Percentiles rank a stretch among this genome's conserved stretches.
Conservation (phyloP, 305 asterid species). For the Fraxinus xanthoxyloides region DNA sequence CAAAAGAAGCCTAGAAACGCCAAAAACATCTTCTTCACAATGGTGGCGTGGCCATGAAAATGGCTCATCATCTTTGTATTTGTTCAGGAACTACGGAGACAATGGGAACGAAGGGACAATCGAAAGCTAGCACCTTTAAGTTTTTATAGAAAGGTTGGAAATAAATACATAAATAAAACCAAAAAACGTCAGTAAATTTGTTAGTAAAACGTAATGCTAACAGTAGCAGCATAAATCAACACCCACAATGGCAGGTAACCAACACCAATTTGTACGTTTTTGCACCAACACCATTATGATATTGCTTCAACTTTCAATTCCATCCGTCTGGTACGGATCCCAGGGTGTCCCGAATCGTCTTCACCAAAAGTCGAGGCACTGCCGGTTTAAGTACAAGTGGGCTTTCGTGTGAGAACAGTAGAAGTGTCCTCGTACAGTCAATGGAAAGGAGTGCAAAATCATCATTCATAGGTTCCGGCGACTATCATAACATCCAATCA, state of each 20-base stretch:
- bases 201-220: not conserved
- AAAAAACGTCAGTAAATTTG: not conserved
- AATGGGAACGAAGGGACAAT: constrained; percentile 36
- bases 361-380: not conserved
- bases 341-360: not conserved
- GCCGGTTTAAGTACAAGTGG: not conserved
- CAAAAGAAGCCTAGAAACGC: constrained; percentile 18
- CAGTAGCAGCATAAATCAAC: not conserved
- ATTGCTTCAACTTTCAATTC: no score
- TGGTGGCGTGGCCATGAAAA: constrained; percentile 7
- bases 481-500: no score
- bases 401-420: not conserved
- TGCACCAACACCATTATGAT: not conserved
- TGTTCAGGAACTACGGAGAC: constrained; percentile 21
- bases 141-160: constrained; percentile 13
- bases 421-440: no score
- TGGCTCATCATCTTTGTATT: constrained; percentile 29
- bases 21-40: constrained; percentile 18
- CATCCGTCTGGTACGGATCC: no score
- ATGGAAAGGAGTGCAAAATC: no score
- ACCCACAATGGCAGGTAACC: not conserved
- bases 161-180: not conserved
- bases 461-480: no score
- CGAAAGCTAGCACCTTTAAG: constrained; percentile 38
- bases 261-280: not conserved